Evolutionary conservation across 1,284 basidiomycete species (phyloP), one percentile per base, ranked within the genome.

Genomic region (Ustilago loliicola): DNA sequence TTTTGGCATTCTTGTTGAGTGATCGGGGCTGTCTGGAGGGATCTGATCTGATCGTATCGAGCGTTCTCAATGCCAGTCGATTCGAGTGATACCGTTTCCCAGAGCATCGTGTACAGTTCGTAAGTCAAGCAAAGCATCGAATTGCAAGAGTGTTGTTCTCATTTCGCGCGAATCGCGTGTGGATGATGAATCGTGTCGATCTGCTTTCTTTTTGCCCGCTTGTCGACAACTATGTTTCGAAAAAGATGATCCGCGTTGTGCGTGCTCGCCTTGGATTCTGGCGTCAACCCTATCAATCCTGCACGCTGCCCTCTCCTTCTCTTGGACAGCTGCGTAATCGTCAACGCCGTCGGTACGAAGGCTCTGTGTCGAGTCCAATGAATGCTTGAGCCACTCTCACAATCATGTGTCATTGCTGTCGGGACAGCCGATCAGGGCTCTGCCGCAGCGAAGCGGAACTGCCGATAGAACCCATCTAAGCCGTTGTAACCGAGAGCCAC

Each of bases 401-500:
- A 11, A 34, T 34, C 7, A 34, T 7, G 32, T 7, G 32, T 34
- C 32, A 34, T 7, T 7, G 32, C 32, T 34, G 11, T 34, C 32
- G 32, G 11, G 11, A 34, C 7, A 5, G 32, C 32, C 11, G 5
- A 11, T 8, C 9, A 21, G 6, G 40, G 17, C 17, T 21, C n/a
- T 42, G 40, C 17, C 40, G 40, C 40, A 19, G 40, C 7, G n/a
- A 42, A 19, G 40, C 40, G 40, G 40, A 8, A 42, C 17, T 19
- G 17, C 40, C 40, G 40, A 42, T 42, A 42, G 40, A 42, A 42
- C 48, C 68, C 69, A 62, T 61, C 59, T 66, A 72, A 72, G 50
- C 69, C 63, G 69, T 72, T 51, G 59, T 62, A 38, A 61, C 68
- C 62, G 68, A 56, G 47, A 34, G 32, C 11, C 23, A 30, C 15